Base-by-base conservation (phyloP, 2,329 filamentous ascomycete species). In the Aspergillus sp. region DNA sequence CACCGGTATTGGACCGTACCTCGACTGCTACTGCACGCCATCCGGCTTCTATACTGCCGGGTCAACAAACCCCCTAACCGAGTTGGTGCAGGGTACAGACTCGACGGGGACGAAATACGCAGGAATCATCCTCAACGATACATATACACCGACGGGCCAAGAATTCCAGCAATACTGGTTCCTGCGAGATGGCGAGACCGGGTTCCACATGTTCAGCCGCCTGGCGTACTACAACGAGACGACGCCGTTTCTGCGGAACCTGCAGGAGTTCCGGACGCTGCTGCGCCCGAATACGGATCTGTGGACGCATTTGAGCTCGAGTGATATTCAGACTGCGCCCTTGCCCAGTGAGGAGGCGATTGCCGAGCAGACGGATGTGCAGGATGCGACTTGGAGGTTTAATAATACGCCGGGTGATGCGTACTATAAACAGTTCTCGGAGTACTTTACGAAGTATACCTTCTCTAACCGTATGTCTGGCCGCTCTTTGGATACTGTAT, bases 391-490 rank as follows among this genome's bases (percentile, higher is more conserved):
- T 0, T 87, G 84, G 83, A 82, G 84, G 47, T 68, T 87, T 14
- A 81, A 82, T 24, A 82, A 82, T 47, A 80, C 80, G 0, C 79
- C 80, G 0, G 66, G 80, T 15, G 82, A 85, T 65, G 74, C 81
- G 0, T 88, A 87, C 64, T 82, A 84, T 0, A 69, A 79, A 39
- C 73, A 84, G 46, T 79, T 83, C 56, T 77, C 82, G 2, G 82
- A 86, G 46, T 88, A 86, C 69, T 88, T 87, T 65, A 88, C 85
- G 21, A 88, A 88, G 67, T 88, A 88, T 64, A 87, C 82, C 0
- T 87, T 88, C 58, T 77, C 79, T 4, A 82, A 84, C 57, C 77
- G 77, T 70, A 59, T 11, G 35, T 21, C 0, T 11, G 12, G 9
- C 14, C 21, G 3, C 27, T 15, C 24, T n/a, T 24, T 37, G 35